A percentile compares a stretch with the other conserved stretches of the same genome.
These are phyloP conservation scores for Kodamaea arcana DNA, from an alignment of 1,139 yeast genomes.

Conservation along the genomic window DNA sequence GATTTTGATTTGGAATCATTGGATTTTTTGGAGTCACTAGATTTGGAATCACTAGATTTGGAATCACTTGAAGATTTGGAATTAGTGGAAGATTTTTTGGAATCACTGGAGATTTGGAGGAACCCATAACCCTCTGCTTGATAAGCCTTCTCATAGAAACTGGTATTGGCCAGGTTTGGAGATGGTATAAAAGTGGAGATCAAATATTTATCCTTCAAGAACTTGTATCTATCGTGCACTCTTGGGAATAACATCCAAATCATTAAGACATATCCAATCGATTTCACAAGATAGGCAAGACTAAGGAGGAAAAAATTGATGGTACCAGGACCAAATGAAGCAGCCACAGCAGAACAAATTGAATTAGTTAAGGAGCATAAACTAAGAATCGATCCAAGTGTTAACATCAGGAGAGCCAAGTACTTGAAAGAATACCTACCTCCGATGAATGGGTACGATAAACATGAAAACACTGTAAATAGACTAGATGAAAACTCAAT, in stretches of 20 bases:
- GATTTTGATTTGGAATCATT: no score
- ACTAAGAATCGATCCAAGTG: background rate
- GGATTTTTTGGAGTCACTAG: no score
- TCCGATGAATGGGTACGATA: background rate
- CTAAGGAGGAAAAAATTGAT: background rate
- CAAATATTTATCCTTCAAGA: conserved; percentile 4
- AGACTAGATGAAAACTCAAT: conserved; percentile 1
- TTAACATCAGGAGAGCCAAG: background rate
- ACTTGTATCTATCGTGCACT: background rate
- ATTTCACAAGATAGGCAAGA: background rate
- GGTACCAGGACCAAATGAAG: background rate
- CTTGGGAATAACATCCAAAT: background rate
- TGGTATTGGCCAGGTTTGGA: conserved; percentile 2
- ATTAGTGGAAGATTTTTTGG: no score
- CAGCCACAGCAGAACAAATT: no score
- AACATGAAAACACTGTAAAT: background rate
- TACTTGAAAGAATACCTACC: background rate
- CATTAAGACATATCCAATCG: background rate
- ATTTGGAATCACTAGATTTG: no score
- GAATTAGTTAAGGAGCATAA: no score
- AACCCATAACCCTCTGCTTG: no score
- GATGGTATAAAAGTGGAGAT: conserved; percentile 9
- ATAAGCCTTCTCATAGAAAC: background rate
- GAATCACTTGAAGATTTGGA: no score
- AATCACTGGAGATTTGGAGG: no score